phyloP scores from a whole-genome alignment of 805 yeast species.

The Lachancea lanzarotensis region DNA sequence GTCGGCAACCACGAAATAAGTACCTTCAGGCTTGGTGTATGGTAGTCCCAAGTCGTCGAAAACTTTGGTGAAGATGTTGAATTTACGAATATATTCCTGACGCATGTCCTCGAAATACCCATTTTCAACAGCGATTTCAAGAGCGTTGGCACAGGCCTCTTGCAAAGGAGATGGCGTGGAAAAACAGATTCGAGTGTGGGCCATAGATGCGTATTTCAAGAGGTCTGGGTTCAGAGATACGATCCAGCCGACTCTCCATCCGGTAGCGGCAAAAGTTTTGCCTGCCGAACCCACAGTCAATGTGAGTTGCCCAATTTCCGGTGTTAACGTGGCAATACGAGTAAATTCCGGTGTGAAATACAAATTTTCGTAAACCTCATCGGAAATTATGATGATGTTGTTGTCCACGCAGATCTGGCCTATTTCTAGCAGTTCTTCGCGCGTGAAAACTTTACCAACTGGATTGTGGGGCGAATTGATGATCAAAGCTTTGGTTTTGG shows the following conservation, averaged over 20 bases:
- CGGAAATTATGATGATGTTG: constrained; percentile 76
- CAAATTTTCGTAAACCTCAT: constrained; percentile 92
- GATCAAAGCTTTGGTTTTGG: constrained; percentile 77
- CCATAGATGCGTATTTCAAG: constrained; percentile 73
- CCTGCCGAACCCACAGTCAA: constrained; percentile 96
- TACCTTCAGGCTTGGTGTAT: constrained; percentile 88
- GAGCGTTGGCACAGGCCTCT: constrained; percentile 81
- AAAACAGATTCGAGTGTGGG: constrained; percentile 93
- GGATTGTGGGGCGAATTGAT: constrained; percentile 96
- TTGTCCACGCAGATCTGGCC: constrained; percentile 82
- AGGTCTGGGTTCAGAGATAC: constrained; percentile 73
- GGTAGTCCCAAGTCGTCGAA: constrained; percentile 87
- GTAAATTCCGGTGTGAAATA: constrained; percentile 64
- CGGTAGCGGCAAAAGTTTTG: constrained; percentile 96
- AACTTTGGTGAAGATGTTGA: constrained; percentile 60
- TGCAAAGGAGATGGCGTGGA: constrained; percentile 87
- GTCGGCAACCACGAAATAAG: constrained; percentile 86
- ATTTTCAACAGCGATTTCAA: constrained; percentile 52
- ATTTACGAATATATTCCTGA: constrained; percentile 61
- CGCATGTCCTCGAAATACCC: constrained; percentile 69
- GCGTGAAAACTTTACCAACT: constrained; percentile 80
- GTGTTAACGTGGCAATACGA: constrained; percentile 75
- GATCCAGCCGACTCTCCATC: constrained; percentile 98
- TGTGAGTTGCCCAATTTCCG: constrained; percentile 72
- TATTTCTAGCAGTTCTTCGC: constrained; percentile 63